A percentile compares a stretch with the other conserved stretches of the same genome.
phyloP scores from a whole-genome alignment of 352 stramenopile species.

The Peronospora farinosa region DNA sequence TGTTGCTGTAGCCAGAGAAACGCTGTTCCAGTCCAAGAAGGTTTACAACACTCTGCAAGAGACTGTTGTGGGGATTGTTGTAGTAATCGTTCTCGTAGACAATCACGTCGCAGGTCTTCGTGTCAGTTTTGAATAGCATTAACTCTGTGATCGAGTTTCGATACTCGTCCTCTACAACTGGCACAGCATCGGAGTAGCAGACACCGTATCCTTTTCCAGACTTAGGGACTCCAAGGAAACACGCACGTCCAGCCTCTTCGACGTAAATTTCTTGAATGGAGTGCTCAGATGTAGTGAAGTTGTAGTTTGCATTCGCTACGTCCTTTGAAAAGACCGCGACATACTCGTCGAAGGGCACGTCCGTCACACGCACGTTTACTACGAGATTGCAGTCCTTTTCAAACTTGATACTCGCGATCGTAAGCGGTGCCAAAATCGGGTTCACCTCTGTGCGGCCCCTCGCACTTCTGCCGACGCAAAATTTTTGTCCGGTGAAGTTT shows the following conservation, averaged over 20 bases:
- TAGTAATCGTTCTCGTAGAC: constrained; percentile 37
- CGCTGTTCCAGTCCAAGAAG: constrained; percentile 13
- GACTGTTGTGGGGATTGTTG: constrained; percentile 11
- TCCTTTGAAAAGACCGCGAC: too few relatives aligned
- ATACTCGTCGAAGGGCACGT: too few relatives aligned
- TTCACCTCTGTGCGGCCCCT: constrained; percentile 20
- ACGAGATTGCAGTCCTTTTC: constrained; percentile 4
- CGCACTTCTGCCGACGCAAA: too few relatives aligned
- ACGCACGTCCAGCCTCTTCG: too few relatives aligned
- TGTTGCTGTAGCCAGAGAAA: constrained; percentile 31
- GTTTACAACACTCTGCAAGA: constrained; percentile 3
- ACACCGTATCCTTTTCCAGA: constrained; percentile 23
- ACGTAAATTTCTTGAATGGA: too few relatives aligned
- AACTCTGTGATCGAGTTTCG: constrained; percentile 29
- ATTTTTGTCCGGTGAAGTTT: constrained; percentile 19
- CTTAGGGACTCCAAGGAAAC: neutral
- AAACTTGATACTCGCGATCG: constrained; percentile 48
- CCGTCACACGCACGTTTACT: too few relatives aligned
- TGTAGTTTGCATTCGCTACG: too few relatives aligned
- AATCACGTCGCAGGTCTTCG: constrained; percentile 38
- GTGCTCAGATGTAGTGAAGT: too few relatives aligned
- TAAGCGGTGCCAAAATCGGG: constrained; percentile 29
- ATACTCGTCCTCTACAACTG: constrained; percentile 23
- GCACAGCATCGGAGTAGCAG: constrained; percentile 30
- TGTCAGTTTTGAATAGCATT: constrained; percentile 34